phyloP scores from a whole-genome alignment of 345 rosid species.

The Draba incana region DNA sequence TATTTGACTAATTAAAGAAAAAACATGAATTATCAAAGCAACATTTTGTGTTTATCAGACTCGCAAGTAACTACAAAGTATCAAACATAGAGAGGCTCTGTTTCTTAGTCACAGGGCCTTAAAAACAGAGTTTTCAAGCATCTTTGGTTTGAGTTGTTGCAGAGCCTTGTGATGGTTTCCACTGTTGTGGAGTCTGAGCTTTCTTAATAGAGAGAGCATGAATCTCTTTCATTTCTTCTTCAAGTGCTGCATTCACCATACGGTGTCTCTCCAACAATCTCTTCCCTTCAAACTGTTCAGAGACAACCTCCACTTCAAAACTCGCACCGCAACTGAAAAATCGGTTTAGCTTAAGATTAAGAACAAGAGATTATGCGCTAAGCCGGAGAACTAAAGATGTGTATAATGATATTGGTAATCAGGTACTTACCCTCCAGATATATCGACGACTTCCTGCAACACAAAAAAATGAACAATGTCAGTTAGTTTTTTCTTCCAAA shows the following conservation, averaged over 20 bases:
- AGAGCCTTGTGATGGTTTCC: conserved; percentile 63
- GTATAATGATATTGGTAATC: not conserved
- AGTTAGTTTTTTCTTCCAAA: not conserved
- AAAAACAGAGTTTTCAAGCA: conserved; percentile 14
- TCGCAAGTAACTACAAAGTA: conserved; percentile 8
- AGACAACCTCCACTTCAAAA: conserved; percentile 70
- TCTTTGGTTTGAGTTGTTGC: conserved; percentile 41
- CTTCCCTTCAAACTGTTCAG: conserved; percentile 86
- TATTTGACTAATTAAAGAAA: not conserved
- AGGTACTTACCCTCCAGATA: conserved; percentile 84
- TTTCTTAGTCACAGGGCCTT: not conserved
- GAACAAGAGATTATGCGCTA: not conserved
- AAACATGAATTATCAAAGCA: not conserved
- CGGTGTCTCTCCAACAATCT: conserved; percentile 89
- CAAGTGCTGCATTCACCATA: conserved; percentile 76
- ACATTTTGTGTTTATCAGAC: not conserved
- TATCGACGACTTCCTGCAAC: conserved; percentile 84
- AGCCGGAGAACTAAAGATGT: not conserved
- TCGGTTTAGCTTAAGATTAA: not conserved
- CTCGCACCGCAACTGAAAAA: conserved; percentile 83
- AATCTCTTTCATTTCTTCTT: conserved; percentile 89
- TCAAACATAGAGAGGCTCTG: conserved; percentile 24
- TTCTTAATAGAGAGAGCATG: conserved; percentile 95
- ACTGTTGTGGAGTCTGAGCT: conserved; percentile 75
- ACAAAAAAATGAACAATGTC: conserved; percentile 11